Base-by-base conservation (phyloP, 805 yeast species). In the Cyberlindnera sargentensis region DNA sequence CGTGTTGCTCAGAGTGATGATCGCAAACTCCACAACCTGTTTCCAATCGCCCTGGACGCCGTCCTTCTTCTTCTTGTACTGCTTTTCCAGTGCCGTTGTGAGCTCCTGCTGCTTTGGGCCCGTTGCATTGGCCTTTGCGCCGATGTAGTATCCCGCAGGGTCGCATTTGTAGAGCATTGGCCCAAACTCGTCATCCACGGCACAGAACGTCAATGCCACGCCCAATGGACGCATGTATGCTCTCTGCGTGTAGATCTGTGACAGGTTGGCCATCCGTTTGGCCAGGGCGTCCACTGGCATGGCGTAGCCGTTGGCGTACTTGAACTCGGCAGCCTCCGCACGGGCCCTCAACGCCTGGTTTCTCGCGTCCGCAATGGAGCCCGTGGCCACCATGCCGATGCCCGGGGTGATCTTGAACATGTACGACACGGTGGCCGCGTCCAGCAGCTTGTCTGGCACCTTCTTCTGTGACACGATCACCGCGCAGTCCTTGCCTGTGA, bases 171-270 rank as follows among this genome's bases (percentile, higher is more conserved):
- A 89, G 47, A 93, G 73, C 56, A 81, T 79, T 27, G 99, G 96
- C 1, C 98, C 99, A 42, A 70, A 64, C 65, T 83, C 95, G 60
- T 88, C 96, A 64, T 89, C 97, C 45, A 85, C 82, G 37, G 95
- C 79, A 46, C 89, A 75, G 58, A 91, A 83, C 26, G 96, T 88
- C 60, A 89, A 73, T 28, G 95, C 87, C 47, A 91, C 96, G 33
- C 99, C 99, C 53, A 89, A 72, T 26, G 99, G 99, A 66, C 99
- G 80, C 98, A 93, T 93, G 66, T 91, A 91, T 8, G 98, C 98
- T 61, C 97, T 77, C 68, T 93, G 99, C 35, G 99, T 93, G 66
- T 89, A 93, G 49, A 93, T 78, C 71, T 93, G 99, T 40, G 95
- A 84, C 60, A 89, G 69, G 63, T 93, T 93, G 44, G 98, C 98